Percentiles rank a stretch among this genome's conserved stretches.
Conservation (phyloP, 129 eudicot genomes). For the Solidago caesia region DNA sequence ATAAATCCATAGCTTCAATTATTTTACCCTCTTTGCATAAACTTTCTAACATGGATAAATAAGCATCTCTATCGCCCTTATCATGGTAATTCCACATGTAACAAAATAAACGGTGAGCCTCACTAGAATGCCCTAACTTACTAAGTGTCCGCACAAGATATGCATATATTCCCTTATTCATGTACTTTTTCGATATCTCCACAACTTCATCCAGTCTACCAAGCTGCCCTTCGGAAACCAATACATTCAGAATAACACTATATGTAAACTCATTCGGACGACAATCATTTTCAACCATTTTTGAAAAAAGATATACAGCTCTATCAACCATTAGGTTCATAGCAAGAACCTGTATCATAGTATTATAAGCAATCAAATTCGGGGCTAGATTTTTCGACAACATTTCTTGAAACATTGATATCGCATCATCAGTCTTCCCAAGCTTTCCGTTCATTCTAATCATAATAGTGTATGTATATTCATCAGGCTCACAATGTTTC, state of each 20-base stretch:
- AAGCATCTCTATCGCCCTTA: slow-evolving; percentile 86
- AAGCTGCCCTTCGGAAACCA: slow-evolving; percentile 83
- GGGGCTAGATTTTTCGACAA: slow-evolving; percentile 56
- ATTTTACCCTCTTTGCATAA: slow-evolving; percentile 71
- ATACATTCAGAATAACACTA: slow-evolving; percentile 59
- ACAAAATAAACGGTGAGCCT: slow-evolving; percentile 93
- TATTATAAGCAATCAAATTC: slow-evolving; percentile 73
- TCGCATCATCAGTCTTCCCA: slow-evolving; percentile 59
- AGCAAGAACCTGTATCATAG: slow-evolving; percentile 71
- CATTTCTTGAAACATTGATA: slow-evolving; percentile 75
- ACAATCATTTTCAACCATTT: slow-evolving; percentile 81
- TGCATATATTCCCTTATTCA: slow-evolving; percentile 78
- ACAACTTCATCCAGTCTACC: slow-evolving; percentile 80
- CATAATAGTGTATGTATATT: slow-evolving; percentile 83
- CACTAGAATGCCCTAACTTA: slow-evolving; percentile 86
- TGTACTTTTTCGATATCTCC: slow-evolving; percentile 62
- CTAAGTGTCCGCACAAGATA: slow-evolving; percentile 79
- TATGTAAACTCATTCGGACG: slow-evolving; percentile 90
- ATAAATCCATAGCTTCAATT: slow-evolving; percentile 68
- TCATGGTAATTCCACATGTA: slow-evolving; percentile 92
- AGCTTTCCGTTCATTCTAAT: slow-evolving; percentile 68
- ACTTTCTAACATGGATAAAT: slow-evolving; percentile 77
- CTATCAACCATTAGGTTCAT: slow-evolving; percentile 69
- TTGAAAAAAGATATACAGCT: slow-evolving; percentile 66
- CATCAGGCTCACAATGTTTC: slow-evolving; percentile 82